phyloP scores from a whole-genome alignment of 768 basidiomycete genomes.

The Xerocomellus intermedius region DNA sequence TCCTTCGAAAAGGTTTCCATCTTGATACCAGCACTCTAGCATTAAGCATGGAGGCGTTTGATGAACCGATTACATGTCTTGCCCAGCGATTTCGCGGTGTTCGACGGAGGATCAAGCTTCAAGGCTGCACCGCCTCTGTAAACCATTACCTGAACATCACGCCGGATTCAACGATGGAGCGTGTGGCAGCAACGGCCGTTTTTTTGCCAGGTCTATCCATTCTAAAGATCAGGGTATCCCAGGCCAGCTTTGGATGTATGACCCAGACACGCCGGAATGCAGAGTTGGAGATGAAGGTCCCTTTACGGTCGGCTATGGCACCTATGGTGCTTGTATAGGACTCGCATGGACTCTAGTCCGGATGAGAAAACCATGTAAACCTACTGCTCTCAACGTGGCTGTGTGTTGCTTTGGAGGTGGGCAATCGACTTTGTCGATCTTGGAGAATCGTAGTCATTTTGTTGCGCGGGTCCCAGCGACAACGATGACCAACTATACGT shows the following conservation, averaged over 20 bases:
- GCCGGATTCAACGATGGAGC: conserved; percentile 65
- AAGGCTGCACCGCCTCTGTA: conserved; percentile 50
- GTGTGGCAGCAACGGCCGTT: conserved; percentile 62
- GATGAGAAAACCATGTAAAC: conserved; percentile 23
- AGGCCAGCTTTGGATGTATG: conserved; percentile 59
- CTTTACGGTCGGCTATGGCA: conserved; percentile 51
- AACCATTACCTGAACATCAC: conserved; percentile 48
- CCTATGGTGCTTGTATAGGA: conserved; percentile 9
- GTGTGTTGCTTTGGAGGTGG: conserved; percentile 62
- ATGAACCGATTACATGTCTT: conserved; percentile 57
- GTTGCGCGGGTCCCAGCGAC: conserved; percentile 49
- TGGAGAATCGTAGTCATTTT: not conserved
- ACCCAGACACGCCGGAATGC: conserved; percentile 48
- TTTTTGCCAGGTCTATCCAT: conserved; percentile 62
- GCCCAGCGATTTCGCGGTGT: conserved; percentile 32
- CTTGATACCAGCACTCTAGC: conserved; percentile 42
- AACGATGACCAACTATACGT: conserved; percentile 61
- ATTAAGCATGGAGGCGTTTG: conserved; percentile 47
- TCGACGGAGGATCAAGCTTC: conserved; percentile 11
- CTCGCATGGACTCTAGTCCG: conserved; percentile 21
- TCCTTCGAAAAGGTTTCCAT: conserved; percentile 20
- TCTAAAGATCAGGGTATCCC: conserved; percentile 49
- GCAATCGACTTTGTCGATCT: conserved; percentile 5
- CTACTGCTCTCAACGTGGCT: conserved; percentile 59
- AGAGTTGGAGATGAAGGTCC: conserved; percentile 58